Percentiles rank a stretch among this genome's conserved stretches.
Evolutionary conservation across 1,284 basidiomycete species (phyloP).

Genomic region (Ganoderma meredithae): DNA sequence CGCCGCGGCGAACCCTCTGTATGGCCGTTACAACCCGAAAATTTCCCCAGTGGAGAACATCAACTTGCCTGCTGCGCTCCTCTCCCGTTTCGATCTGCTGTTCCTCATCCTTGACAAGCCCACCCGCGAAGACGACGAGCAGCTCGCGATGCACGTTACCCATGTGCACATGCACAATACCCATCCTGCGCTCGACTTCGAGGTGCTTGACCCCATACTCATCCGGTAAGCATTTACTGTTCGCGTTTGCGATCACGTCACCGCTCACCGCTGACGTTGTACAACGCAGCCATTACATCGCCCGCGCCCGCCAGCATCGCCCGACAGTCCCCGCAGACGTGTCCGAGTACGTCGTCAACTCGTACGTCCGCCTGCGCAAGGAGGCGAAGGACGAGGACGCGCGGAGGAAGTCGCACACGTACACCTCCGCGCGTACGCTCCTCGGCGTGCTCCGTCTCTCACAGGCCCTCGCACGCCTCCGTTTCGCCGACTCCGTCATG

Average conservation of each 20-base stretch:
- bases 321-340: slow-evolving; percentile 89
- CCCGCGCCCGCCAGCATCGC: slow-evolving; percentile 87
- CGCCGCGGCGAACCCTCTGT: slow-evolving; percentile 97
- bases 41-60: slow-evolving; percentile 99
- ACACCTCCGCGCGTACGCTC: slow-evolving; percentile 97
- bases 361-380: slow-evolving; percentile 95
- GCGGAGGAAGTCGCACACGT: slow-evolving; percentile 89
- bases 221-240: slow-evolving; percentile 72
- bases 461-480: slow-evolving; percentile 93
- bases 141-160: slow-evolving; percentile 96
- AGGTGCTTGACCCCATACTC: slow-evolving; percentile 84
- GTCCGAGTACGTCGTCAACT: slow-evolving; percentile 93
- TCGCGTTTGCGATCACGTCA: neutral
- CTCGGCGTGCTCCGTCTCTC: slow-evolving; percentile 94
- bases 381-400: slow-evolving; percentile 91
- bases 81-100: slow-evolving; percentile 96
- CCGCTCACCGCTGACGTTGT: slow-evolving; percentile 15
- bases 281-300: slow-evolving; percentile 88
- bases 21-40: slow-evolving; percentile 98
- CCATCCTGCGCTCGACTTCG: slow-evolving; percentile 87
- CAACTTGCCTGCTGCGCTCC: slow-evolving; percentile 95
- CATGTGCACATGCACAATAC: slow-evolving; percentile 97
- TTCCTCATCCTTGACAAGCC: slow-evolving; percentile 99
- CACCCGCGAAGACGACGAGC: slow-evolving; percentile 92
- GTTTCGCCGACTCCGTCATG: slow-evolving; percentile 84